These are phyloP conservation scores for Cladosporium sp. DNA, from an alignment of 2,329 filamentous ascomycete genomes.

Conservation along the genomic window DNA sequence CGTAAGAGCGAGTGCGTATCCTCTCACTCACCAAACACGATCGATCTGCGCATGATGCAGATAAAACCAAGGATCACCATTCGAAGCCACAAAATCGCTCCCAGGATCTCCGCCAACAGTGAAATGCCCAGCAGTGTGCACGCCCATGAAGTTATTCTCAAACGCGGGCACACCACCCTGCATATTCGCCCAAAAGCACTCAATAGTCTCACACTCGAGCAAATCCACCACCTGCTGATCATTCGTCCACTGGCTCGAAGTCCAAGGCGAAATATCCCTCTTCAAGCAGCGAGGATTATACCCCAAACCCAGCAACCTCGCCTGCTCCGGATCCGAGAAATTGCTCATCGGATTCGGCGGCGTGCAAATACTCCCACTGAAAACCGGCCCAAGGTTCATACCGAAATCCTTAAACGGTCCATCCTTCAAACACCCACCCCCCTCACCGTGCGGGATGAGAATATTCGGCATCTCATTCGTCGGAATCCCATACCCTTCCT, in stretches of 20 bases:
- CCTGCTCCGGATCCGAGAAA: constrained; percentile 10
- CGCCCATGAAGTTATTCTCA: constrained; percentile 19
- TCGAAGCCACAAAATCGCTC: constrained; percentile 38
- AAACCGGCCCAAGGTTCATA: constrained; percentile 48
- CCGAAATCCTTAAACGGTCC: constrained; percentile 48
- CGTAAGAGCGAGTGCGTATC: too few relatives aligned
- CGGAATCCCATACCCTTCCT: constrained; percentile 14
- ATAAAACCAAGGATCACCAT: constrained; percentile 44
- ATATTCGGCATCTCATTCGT: constrained; percentile 11
- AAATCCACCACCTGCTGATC: constrained; percentile 14
- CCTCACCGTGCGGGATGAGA: constrained; percentile 39
- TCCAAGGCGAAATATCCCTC: constrained; percentile 32
- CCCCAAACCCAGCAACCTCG: constrained; percentile 25
- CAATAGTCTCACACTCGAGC: constrained; percentile 16
- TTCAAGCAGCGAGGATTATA: constrained; percentile 35
- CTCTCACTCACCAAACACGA: constrained; percentile 35
- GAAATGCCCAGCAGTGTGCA: constrained; percentile 44
- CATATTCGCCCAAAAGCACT: constrained; percentile 25
- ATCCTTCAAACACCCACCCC: constrained; percentile 50
- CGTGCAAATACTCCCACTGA: constrained; percentile 4
- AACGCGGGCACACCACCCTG: constrained; percentile 20
- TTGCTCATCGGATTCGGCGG: constrained; percentile 3
- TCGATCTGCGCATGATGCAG: constrained; percentile 47
- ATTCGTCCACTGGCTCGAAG: constrained; percentile 12
- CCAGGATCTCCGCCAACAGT: constrained; percentile 42